Percentiles rank a stretch among this genome's conserved stretches.
phyloP scores from a whole-genome alignment of 805 yeast genomes.

The Millerozyma miso region DNA sequence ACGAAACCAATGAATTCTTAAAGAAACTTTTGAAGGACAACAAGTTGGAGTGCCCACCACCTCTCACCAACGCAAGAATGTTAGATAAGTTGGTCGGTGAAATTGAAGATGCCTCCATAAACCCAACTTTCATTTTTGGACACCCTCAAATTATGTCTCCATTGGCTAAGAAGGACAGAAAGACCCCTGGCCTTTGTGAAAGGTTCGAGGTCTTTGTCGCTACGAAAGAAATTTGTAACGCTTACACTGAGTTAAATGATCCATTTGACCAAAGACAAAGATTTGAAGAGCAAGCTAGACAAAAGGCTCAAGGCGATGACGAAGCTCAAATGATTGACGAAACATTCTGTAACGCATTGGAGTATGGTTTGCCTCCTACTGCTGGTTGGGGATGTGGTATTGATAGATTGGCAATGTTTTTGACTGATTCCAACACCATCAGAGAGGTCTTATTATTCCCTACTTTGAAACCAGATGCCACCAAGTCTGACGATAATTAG shows the following conservation, averaged over 20 bases:
- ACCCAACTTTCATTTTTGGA: constrained; percentile 97
- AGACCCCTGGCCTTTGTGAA: constrained; percentile 92
- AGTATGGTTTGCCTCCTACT: constrained; percentile 98
- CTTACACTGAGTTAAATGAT: constrained; percentile 97
- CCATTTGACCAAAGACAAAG: constrained; percentile 97
- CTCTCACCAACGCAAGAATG: constrained; percentile 97
- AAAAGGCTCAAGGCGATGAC: constrained; percentile 98
- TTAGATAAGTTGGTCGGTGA: constrained; percentile 97
- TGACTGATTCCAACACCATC: constrained; percentile 92
- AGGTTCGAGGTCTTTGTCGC: constrained; percentile 98
- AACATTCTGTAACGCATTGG: constrained; percentile 95
- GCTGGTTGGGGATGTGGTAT: constrained; percentile 99
- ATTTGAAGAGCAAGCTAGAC: constrained; percentile 98
- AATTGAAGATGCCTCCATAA: constrained; percentile 88
- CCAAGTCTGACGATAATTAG: constrained; percentile 33
- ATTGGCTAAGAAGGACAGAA: constrained; percentile 92
- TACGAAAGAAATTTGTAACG: constrained; percentile 96
- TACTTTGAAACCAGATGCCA: constrained; percentile 89
- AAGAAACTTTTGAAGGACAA: constrained; percentile 71
- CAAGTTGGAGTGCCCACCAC: constrained; percentile 86
- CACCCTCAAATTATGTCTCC: constrained; percentile 99
- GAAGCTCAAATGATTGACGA: constrained; percentile 97
- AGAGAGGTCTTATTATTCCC: constrained; percentile 98
- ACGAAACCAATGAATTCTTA: constrained; percentile 87
- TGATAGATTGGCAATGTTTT: constrained; percentile 96